Conservation (phyloP, 2,329 filamentous ascomycete genomes). For the Hirsutella rhossiliensis region DNA sequence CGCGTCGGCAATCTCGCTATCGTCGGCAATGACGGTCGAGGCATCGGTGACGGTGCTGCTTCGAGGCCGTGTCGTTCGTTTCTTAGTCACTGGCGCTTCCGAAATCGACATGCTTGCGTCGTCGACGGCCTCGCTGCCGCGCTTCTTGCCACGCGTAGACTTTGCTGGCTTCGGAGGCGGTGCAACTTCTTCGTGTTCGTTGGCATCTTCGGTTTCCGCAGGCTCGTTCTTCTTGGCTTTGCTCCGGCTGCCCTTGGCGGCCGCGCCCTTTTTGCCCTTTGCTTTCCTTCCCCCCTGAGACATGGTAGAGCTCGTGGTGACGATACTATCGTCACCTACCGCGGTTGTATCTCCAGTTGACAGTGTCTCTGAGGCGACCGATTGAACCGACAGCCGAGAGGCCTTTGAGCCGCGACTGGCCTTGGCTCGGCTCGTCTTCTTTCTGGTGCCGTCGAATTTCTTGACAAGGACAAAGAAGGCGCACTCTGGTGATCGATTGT, state of each 20-base stretch:
- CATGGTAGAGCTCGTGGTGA: constrained; percentile 48
- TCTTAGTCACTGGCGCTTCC: constrained; percentile 44
- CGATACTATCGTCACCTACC: constrained; percentile 44
- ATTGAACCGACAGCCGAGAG: constrained; percentile 52
- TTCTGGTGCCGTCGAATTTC: constrained; percentile 38
- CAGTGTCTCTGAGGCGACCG: constrained; percentile 35
- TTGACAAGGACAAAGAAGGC: constrained; percentile 65
- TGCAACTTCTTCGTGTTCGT: constrained; percentile 10
- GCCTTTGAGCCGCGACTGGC: constrained; percentile 51
- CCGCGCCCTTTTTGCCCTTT: constrained; percentile 42
- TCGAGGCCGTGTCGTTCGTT: constrained; percentile 39
- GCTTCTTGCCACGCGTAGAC: constrained; percentile 45
- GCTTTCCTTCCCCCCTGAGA: constrained; percentile 46
- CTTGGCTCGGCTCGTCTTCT: constrained; percentile 43
- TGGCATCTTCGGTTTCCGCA: constrained; percentile 8
- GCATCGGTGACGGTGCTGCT: constrained; percentile 31
- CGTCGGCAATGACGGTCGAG: constrained; percentile 25
- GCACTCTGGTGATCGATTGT: constrained; percentile 65
- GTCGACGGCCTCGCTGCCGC: constrained; percentile 47
- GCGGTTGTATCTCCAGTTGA: constrained; percentile 35
- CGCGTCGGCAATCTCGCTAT: constrained; percentile 27
- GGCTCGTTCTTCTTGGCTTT: constrained; percentile 39
- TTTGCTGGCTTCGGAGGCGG: constrained; percentile 23
- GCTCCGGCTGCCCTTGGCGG: constrained; percentile 26
- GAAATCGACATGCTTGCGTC: constrained; percentile 28